These are phyloP conservation scores for Triticum timopheevii DNA, from an alignment of 176 grass and related monocot species.

Conservation along the genomic window DNA sequence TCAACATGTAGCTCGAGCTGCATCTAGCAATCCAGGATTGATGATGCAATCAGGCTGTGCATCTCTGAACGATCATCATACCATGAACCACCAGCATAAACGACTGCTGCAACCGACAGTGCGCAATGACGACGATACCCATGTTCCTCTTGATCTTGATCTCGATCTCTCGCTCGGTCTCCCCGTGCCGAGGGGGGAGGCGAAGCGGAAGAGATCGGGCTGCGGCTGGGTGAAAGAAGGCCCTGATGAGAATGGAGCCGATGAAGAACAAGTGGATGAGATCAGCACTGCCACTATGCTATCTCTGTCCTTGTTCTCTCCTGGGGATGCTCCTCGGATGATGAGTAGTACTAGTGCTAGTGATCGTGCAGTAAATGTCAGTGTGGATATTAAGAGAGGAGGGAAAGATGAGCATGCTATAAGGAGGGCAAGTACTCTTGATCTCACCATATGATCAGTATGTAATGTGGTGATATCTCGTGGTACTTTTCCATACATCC, in stretches of 20 bases:
- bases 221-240: neutral
- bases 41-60: neutral
- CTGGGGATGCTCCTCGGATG: neutral
- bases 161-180: conserved; percentile 39
- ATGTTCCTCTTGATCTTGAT: conserved; percentile 10
- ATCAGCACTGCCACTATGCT: neutral
- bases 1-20: neutral
- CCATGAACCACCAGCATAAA: conserved; percentile 17
- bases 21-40: neutral
- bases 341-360: neutral
- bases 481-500: conserved; percentile 40
- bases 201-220: neutral
- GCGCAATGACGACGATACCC: neutral
- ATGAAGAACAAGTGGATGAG: conserved; percentile 29
- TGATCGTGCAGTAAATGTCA: neutral
- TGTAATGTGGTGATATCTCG: conserved; percentile 49
- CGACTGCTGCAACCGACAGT: neutral
- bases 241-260: neutral
- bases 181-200: neutral
- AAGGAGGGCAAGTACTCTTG: conserved; percentile 55
- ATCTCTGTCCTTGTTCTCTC: conserved; percentile 39
- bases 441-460: conserved; percentile 51
- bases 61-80: conserved; percentile 12
- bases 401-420: conserved; percentile 6
- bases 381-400: conserved; percentile 15